These are phyloP conservation scores for Candida boidinii DNA, from an alignment of 805 yeast genomes.

Conservation along the genomic window DNA sequence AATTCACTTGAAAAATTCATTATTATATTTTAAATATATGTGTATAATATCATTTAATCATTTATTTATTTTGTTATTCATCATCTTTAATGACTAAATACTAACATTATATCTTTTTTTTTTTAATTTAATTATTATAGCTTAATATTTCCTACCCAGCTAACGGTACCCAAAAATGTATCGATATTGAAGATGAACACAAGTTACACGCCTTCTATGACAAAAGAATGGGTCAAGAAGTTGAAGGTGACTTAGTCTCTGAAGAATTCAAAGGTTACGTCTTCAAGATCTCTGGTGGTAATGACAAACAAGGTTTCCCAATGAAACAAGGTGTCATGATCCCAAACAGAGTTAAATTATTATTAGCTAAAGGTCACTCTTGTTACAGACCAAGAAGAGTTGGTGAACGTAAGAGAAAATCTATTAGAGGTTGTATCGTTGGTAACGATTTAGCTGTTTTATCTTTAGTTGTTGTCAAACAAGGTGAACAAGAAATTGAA, in stretches of 20 bases:
- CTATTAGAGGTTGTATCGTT: slow-evolving; percentile 99
- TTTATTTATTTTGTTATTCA: too few species aligned
- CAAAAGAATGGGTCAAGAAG: slow-evolving; percentile 99
- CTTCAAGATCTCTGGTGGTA: slow-evolving; percentile 99
- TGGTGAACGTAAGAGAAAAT: slow-evolving; percentile 99
- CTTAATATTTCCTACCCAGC: slow-evolving; percentile 99
- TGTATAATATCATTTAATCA: too few species aligned
- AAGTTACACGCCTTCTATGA: slow-evolving; percentile 97
- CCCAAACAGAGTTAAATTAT: slow-evolving; percentile 98
- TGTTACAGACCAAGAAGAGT: slow-evolving; percentile 99
- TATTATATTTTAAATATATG: too few species aligned
- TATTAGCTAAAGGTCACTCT: slow-evolving; percentile 88
- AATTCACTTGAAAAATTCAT: too few species aligned
- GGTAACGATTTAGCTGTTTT: slow-evolving; percentile 95
- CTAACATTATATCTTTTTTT: too few species aligned
- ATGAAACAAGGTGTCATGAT: slow-evolving; percentile 99
- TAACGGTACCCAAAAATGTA: slow-evolving; percentile 98
- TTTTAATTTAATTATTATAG: too few species aligned
- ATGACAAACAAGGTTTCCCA: slow-evolving; percentile 99
- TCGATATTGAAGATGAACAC: slow-evolving; percentile 99
- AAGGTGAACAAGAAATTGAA: slow-evolving; percentile 92
- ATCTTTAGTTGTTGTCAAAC: slow-evolving; percentile 89
- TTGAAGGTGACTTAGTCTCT: slow-evolving; percentile 96
- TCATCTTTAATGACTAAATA: too few species aligned
- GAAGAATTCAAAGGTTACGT: slow-evolving; percentile 99